Evolutionary conservation across 768 basidiomycete genomes (phyloP).

Genomic region (Podaxis sp.): DNA sequence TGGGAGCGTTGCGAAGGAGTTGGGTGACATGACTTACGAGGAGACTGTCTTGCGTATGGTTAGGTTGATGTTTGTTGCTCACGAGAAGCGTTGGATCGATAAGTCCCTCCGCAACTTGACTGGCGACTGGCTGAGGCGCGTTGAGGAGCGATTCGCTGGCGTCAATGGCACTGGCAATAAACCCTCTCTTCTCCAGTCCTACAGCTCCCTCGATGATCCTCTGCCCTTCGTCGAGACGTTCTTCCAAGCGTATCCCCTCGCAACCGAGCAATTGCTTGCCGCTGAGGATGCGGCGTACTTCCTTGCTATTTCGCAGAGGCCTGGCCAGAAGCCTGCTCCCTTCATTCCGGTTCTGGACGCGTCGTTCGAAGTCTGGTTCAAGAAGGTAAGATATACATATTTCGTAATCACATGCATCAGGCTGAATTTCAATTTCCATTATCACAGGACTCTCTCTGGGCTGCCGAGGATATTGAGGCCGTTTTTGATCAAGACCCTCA

Average conservation of each 20-base stretch:
- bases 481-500: conserved; percentile 99
- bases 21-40: conserved; percentile 98
- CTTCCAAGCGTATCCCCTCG: conserved; percentile 82
- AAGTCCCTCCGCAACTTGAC: conserved; percentile 87
- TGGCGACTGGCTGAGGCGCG: conserved; percentile 95
- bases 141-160: conserved; percentile 94
- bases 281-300: conserved; percentile 95
- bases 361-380: conserved; percentile 98
- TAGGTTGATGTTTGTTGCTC: conserved; percentile 89
- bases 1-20: conserved; percentile 76
- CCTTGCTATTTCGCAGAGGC: conserved; percentile 92
- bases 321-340: conserved; percentile 97
- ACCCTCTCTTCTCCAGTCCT: conserved; percentile 85
- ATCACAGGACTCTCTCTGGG: conserved; percentile 91
- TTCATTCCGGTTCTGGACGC: conserved; percentile 96
- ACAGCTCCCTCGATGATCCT: conserved; percentile 80
- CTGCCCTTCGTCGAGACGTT: conserved; percentile 74
- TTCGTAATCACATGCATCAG: conserved; percentile 17
- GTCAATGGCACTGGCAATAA: conserved; percentile 76
- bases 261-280: conserved; percentile 82
- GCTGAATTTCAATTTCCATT: conserved; percentile 17
- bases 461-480: conserved; percentile 96
- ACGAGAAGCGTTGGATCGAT: conserved; percentile 94
- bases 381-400: conserved; percentile 67
- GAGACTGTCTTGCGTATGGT: conserved; percentile 92